Conservation (phyloP, 139 green algal species). For the Auxenochlorella pyrenoidosa region DNA sequence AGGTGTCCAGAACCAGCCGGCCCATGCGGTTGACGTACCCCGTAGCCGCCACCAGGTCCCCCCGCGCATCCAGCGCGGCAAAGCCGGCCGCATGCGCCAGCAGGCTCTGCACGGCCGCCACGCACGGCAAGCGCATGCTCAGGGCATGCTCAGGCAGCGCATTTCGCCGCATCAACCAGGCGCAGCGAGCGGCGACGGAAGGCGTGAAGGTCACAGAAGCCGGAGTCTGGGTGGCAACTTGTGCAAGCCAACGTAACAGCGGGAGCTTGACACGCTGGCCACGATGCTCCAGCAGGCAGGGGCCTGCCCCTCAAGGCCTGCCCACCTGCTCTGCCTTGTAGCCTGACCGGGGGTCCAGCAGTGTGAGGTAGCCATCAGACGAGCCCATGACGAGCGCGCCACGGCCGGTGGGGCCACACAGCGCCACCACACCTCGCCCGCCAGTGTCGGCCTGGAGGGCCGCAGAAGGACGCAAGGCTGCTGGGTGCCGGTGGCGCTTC, state of each 20-base stretch:
- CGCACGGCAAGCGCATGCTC: not conserved
- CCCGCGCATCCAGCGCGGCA: conserved; percentile 60
- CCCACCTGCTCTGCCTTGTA: conserved; percentile 43
- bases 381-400: conserved; percentile 58
- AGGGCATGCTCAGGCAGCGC: no score
- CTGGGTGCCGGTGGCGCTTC: no score
- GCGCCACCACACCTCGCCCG: conserved; percentile 44
- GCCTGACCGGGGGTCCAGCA: conserved; percentile 66
- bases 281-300: no score
- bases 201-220: no score
- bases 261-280: no score
- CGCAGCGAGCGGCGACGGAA: no score
- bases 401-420: conserved; percentile 49
- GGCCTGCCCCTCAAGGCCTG: not conserved
- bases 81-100: conserved; percentile 72
- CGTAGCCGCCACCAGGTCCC: conserved; percentile 69
- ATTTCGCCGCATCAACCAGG: no score
- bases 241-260: not conserved
- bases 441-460: conserved; percentile 44
- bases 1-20: conserved; percentile 28
- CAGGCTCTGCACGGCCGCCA: conserved; percentile 3
- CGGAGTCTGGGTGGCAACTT: not conserved
- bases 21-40: conserved; percentile 43
- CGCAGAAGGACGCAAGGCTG: not conserved
- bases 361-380: conserved; percentile 52